Base-by-base conservation (phyloP, 2,329 filamentous ascomycete species). In the Zymoseptoria passerinii region DNA sequence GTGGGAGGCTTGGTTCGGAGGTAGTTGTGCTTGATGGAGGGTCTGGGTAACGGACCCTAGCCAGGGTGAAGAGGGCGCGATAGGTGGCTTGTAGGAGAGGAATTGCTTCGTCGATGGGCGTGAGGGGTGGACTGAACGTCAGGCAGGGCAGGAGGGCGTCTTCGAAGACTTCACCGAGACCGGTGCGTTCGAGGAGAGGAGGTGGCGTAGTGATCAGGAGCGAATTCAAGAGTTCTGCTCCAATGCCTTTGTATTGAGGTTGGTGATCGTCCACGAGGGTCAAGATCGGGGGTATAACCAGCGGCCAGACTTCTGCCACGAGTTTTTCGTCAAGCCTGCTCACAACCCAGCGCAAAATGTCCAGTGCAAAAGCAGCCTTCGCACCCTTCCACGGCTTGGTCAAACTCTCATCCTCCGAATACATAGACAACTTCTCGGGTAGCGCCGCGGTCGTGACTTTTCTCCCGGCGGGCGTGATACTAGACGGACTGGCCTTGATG, bases 91-190 rank as follows among this genome's bases (percentile, higher is more conserved):
- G 68, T 1, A 96, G 79, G 2, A 96, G 75, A 1, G 69, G 67
- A 1, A 88, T 68, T 3, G 88, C 88, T 57, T 94, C 88, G 0
- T 79, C 70, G 67, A 89, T 87, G 0, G 88, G 84, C 0, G 90
- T 96, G 49, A 95, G 76, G 10, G 80, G 83, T 0, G 92, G 92
- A 5, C 96, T 78, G 66, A 85, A 89, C 7, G 87, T 79, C n/a
- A 96, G 80, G 40, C 85, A 84, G 0, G 90, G 88, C 63, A 86
- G 80, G 1, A 90, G 73, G 2, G 85, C 82, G 19, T 90, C 82
- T 66, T 86, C 81, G 61, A 92, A 87, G 27, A 92, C 81, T 13
- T 79, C 74, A 20, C 80, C 81, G 7, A 92, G 81, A 0, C 88
- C 88, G 0, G 84, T 88, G 51, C 78, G 77, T 10, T 71, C 72